Base-by-base conservation (phyloP, 805 yeast species). In the Cyberlindnera bimundalis region DNA sequence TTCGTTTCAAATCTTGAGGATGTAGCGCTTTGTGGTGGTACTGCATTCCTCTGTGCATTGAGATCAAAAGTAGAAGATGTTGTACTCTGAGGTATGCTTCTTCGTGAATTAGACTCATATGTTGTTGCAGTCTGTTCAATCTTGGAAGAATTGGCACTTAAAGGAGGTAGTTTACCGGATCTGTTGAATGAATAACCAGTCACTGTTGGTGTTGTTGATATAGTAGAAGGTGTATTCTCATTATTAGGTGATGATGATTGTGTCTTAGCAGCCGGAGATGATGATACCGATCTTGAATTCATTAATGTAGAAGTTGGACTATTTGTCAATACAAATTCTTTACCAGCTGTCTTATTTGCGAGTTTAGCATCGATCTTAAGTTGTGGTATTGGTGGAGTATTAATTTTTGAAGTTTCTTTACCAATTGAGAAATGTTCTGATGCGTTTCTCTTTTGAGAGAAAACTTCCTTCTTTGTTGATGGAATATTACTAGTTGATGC, bases 391-490 rank as follows among this genome's bases (percentile, higher is more conserved):
- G 39, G 36, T 26, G 42, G 39, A 17, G 29, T 10, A 5, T 15
- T 17, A 3, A 6, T 20, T 11, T 21, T 23, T 23, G 24, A 12
- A 7, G 34, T 13, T 16, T 14, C 5, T 3, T 29, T 21, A 12
- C 26, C 8, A 23, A 26, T 28, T 31, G 38, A 13, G 19, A 45
- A 45, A 21, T 44, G 39, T 14, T 49, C 56, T 17, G 55, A 51
- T 9, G 40, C 43, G 20, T 48, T 50, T 40, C 59, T 43, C 42
- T 46, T 53, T 13, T 41, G 37, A 12, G 26, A 29, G 6, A 33
- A 16, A 2, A 38, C n/a, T 10, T 29, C 13, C 17, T 25, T 24
- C 18, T 17, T 10, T 9, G 23, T 5, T 3, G 36, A 34, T 12
- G 47, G 35, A 9, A 40, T 35, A 16, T 49, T 42, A 14, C 46